Conservation (phyloP, 257 asterid genomes). For the Nicotiana benthamiana region DNA sequence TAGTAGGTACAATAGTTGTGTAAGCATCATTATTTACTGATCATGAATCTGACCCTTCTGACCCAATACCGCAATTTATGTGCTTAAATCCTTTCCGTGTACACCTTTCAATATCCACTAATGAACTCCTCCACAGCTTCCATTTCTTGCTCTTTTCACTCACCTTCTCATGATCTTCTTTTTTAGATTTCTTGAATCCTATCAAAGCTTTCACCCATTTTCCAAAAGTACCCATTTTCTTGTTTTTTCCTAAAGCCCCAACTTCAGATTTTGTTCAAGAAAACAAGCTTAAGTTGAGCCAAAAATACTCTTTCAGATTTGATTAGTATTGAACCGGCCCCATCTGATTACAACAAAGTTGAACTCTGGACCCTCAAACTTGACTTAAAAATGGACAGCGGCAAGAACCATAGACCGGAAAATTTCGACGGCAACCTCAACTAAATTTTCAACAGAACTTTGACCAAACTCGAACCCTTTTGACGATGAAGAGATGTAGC, state of each 20-base stretch:
- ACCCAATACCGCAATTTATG: slow-evolving; percentile 22
- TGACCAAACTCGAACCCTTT: too few species aligned
- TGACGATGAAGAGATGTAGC: too few species aligned
- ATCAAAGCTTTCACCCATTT: slow-evolving; percentile 82
- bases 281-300: background rate
- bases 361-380: too few species aligned
- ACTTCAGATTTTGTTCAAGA: background rate
- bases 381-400: too few species aligned
- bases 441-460: too few species aligned
- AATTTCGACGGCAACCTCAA: too few species aligned
- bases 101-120: slow-evolving; percentile 40
- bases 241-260: slow-evolving; percentile 11
- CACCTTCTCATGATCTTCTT: slow-evolving; percentile 56
- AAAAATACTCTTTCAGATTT: too few species aligned
- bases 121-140: slow-evolving; percentile 70
- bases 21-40: slow-evolving; percentile 54
- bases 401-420: too few species aligned
- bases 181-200: slow-evolving; percentile 70
- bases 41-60: slow-evolving; percentile 51
- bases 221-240: slow-evolving; percentile 71
- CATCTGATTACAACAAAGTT: too few species aligned
- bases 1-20: slow-evolving; percentile 69
- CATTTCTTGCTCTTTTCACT: slow-evolving; percentile 73
- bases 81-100: slow-evolving; percentile 54
- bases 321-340: too few species aligned